Percentiles rank a stretch among this genome's conserved stretches.
Conservation (phyloP, 2,329 filamentous ascomycete genomes). For the Colletotrichum endophyticum region DNA sequence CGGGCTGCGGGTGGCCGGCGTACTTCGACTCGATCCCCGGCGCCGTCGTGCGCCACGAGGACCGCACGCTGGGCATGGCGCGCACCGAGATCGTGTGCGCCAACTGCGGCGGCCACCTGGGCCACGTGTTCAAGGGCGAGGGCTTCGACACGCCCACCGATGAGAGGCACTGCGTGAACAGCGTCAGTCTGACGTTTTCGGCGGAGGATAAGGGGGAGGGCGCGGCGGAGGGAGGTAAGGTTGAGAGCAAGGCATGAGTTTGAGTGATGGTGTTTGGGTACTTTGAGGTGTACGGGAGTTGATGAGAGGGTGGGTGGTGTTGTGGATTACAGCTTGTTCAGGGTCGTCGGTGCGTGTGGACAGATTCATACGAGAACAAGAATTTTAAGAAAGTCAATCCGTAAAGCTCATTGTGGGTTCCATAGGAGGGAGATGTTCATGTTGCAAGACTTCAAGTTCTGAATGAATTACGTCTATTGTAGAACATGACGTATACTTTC, state of each 20-base stretch:
- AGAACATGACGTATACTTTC: neutral
- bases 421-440: neutral
- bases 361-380: neutral
- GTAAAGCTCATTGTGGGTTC: neutral
- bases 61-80: conserved; percentile 79
- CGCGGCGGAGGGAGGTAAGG: conserved; percentile 22
- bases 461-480: neutral
- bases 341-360: neutral
- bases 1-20: conserved; percentile 95
- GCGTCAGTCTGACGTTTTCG: conserved; percentile 84
- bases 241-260: conserved; percentile 38
- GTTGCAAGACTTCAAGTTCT: neutral
- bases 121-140: conserved; percentile 92
- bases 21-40: conserved; percentile 96
- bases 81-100: conserved; percentile 93
- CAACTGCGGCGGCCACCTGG: conserved; percentile 91
- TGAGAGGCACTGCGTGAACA: conserved; percentile 97
- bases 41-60: conserved; percentile 82
- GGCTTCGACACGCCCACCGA: conserved; percentile 85
- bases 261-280: conserved; percentile 8
- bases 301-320: neutral
- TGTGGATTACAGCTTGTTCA: neutral
- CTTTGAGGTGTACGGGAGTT: neutral
- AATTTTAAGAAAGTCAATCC: neutral
- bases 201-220: conserved; percentile 60